A percentile compares a stretch with the other conserved stretches of the same genome.
Evolutionary conservation across 345 rosid species (phyloP).

Genomic region (Gynandropsis gynandra): DNA sequence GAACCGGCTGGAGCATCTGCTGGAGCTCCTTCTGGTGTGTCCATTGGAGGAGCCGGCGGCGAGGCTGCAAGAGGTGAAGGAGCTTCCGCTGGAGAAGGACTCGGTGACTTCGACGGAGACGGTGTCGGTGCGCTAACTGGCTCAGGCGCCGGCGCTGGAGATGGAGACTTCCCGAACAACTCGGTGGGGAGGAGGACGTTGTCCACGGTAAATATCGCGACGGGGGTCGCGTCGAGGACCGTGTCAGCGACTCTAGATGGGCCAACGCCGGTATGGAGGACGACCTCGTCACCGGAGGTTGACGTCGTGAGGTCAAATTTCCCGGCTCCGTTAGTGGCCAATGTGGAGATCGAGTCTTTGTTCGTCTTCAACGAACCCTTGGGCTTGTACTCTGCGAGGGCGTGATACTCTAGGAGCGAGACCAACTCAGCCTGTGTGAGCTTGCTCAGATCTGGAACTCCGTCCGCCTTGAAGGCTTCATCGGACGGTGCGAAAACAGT

Average conservation of each 20-base stretch:
- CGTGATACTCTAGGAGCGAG: constrained; percentile 74
- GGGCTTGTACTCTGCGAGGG: constrained; percentile 54
- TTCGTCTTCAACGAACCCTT: constrained; percentile 56
- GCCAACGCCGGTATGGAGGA: constrained; percentile 63
- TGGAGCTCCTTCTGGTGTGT: constrained; percentile 56
- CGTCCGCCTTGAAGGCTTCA: constrained; percentile 73
- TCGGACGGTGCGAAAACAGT: constrained; percentile 83
- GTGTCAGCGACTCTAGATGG: constrained; percentile 71
- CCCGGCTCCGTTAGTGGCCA: constrained; percentile 65
- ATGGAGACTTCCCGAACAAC: constrained; percentile 58
- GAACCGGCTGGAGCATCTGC: constrained; percentile 45
- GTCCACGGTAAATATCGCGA: constrained; percentile 69
- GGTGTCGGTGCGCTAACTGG: constrained; percentile 44
- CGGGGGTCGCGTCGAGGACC: constrained; percentile 60
- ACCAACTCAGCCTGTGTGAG: constrained; percentile 62
- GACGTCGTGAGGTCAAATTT: constrained; percentile 60
- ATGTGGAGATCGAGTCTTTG: constrained; percentile 49
- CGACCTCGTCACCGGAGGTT: constrained; percentile 57
- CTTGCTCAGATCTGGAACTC: constrained; percentile 68
- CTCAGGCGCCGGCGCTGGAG: constrained; percentile 69
- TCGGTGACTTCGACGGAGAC: constrained; percentile 25
- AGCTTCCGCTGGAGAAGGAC: constrained; percentile 44
- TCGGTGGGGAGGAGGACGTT: constrained; percentile 62
- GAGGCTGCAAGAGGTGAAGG: constrained; percentile 68
- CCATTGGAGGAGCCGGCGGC: constrained; percentile 75